Conservation (phyloP, 139 green algal genomes). For the Chlorella ohadii region DNA sequence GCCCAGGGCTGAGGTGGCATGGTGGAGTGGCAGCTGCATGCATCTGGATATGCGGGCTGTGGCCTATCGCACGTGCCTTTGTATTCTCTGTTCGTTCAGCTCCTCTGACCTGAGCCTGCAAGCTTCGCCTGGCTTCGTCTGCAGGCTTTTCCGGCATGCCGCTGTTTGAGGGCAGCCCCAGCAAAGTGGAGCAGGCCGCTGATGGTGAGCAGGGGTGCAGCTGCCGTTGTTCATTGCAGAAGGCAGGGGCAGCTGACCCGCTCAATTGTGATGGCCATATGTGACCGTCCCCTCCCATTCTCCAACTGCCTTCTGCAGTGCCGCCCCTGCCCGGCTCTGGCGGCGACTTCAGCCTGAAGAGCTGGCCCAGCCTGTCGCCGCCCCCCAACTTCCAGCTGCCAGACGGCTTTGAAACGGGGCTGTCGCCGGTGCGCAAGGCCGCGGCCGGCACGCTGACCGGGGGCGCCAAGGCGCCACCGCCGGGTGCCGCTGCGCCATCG, state of each 20-base stretch:
- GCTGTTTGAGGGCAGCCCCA: conserved; percentile 5
- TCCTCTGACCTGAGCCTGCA: too few species aligned
- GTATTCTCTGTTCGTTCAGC: too few species aligned
- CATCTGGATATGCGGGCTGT: not conserved
- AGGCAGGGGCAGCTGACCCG: not conserved
- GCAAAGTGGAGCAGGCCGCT: not conserved
- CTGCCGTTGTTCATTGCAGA: not conserved
- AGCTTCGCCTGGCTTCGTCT: too few species aligned
- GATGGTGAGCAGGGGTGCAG: not conserved
- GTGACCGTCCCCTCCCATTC: not conserved
- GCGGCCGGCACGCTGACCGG: not conserved
- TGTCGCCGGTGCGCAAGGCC: conserved; percentile 10
- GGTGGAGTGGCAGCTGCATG: not conserved
- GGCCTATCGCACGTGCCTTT: too few species aligned
- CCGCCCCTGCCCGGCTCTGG: not conserved
- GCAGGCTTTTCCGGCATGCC: not conserved
- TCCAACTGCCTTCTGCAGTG: not conserved
- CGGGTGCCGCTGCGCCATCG: too few species aligned
- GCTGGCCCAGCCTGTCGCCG: conserved; percentile 34
- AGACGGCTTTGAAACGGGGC: conserved; percentile 21
- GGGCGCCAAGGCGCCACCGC: not conserved
- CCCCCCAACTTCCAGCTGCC: conserved; percentile 44
- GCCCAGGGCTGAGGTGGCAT: too few species aligned
- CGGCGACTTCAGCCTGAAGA: conserved; percentile 35
- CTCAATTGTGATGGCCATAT: too few species aligned